Evolutionary conservation across 768 basidiomycete species (phyloP).

Genomic region (Phanerodontia chrysosporium): DNA sequence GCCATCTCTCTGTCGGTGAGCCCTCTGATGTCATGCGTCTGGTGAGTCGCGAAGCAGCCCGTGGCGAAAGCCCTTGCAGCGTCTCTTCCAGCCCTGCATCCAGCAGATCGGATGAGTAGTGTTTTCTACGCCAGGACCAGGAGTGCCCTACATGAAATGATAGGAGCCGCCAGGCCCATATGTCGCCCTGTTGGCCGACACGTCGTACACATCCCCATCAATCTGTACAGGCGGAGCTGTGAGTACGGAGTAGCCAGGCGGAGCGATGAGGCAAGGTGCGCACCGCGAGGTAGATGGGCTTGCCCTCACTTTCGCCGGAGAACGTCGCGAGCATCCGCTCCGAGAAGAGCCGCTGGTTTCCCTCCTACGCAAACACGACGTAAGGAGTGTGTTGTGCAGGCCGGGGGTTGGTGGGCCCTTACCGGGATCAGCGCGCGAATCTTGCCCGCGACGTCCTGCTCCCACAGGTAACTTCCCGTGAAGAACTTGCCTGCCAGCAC

Average conservation of each 20-base stretch:
- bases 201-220: slow-evolving; percentile 91
- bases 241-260: not conserved
- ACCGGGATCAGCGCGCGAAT: slow-evolving; percentile 21
- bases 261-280: slow-evolving; percentile 24
- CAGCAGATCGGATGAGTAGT: slow-evolving; percentile 9
- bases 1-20: slow-evolving; percentile 64
- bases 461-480: slow-evolving; percentile 86
- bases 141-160: slow-evolving; percentile 53
- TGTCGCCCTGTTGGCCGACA: slow-evolving; percentile 64
- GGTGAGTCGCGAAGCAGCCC: slow-evolving; percentile 88
- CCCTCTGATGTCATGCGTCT: slow-evolving; percentile 87
- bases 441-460: slow-evolving; percentile 36
- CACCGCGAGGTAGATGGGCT: slow-evolving; percentile 84
- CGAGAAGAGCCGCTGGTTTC: slow-evolving; percentile 67
- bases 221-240: slow-evolving; percentile 45
- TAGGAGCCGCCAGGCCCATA: slow-evolving; percentile 92
- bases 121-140: not conserved
- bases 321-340: slow-evolving; percentile 61
- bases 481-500: slow-evolving; percentile 75
- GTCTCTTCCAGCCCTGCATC: slow-evolving; percentile 69
- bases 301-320: slow-evolving; percentile 62
- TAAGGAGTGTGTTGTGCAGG: not conserved
- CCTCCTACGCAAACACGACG: slow-evolving; percentile 32
- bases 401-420: not conserved
- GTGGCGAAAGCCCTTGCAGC: slow-evolving; percentile 92